Conservation (phyloP, 2,329 filamentous ascomycete species). For the Fusarium acutatum region DNA sequence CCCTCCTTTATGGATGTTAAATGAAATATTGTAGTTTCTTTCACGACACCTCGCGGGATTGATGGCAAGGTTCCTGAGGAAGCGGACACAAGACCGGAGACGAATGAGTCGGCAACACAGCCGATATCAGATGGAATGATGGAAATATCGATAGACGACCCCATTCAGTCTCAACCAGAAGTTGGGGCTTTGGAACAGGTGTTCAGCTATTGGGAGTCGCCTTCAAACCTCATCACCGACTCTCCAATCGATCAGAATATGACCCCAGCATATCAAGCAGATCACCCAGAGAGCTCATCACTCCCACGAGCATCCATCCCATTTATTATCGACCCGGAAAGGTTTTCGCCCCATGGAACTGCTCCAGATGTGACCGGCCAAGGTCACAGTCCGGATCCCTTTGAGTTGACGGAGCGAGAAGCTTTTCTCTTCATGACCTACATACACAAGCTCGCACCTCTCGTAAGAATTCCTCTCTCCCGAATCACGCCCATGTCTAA, state of each 20-base stretch:
- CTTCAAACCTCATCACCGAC: background rate
- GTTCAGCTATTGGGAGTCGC: background rate
- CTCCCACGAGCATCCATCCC: background rate
- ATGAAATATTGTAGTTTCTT: background rate
- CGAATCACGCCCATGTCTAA: too few relatives aligned
- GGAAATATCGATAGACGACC: background rate
- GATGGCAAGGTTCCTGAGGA: background rate
- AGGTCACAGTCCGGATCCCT: background rate
- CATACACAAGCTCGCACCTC: background rate
- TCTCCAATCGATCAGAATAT: background rate
- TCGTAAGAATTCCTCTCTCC: background rate
- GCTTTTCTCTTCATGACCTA: constrained; percentile 6
- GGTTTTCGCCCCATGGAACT: too few relatives aligned
- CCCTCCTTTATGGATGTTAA: fast-evolving
- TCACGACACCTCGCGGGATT: background rate
- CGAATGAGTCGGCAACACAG: background rate
- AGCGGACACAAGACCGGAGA: fast-evolving
- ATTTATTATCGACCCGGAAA: background rate
- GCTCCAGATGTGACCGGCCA: too few relatives aligned
- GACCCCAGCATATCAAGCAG: background rate
- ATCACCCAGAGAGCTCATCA: background rate
- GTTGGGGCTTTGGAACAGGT: fast-evolving
- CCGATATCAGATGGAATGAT: background rate
- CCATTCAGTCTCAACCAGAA: fast-evolving
- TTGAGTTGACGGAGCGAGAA: background rate